Evolutionary conservation across 2,329 filamentous ascomycete genomes (phyloP).

Genomic region (Kalaharituber pfeilii): DNA sequence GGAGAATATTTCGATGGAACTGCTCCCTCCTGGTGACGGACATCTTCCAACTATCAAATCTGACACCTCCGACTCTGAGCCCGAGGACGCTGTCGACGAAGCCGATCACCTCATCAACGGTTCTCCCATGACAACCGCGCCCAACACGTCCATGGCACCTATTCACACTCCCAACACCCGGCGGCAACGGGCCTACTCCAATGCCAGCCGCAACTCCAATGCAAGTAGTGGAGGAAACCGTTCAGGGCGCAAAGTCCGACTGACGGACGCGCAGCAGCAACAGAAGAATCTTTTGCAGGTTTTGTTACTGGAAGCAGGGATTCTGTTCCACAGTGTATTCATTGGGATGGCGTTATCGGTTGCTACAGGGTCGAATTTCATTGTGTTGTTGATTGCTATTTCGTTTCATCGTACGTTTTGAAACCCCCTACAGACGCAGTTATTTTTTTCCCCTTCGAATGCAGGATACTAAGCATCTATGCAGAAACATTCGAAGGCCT

Average conservation of each 20-base stretch:
- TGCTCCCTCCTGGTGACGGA: neutral
- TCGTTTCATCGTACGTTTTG: slow-evolving; percentile 43
- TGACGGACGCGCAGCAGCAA: slow-evolving; percentile 17
- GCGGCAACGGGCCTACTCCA: neutral
- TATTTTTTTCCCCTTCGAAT: neutral
- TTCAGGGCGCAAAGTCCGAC: neutral
- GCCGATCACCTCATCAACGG: neutral
- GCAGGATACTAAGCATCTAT: slow-evolving; percentile 22
- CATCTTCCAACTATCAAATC: neutral
- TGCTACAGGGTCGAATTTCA: slow-evolving; percentile 59
- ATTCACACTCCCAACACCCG: neutral
- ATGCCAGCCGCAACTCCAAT: neutral
- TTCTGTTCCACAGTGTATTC: slow-evolving; percentile 70
- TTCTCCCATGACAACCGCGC: neutral
- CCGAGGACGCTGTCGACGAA: neutral
- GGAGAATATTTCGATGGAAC: neutral
- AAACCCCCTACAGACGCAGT: neutral
- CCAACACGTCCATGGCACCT: neutral
- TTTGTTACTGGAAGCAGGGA: slow-evolving; percentile 62
- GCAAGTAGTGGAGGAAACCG: neutral
- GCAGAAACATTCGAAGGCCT: slow-evolving; percentile 67
- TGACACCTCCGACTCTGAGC: neutral
- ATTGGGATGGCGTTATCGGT: slow-evolving; percentile 62
- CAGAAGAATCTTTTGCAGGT: slow-evolving; percentile 46
- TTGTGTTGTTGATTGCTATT: slow-evolving; percentile 64